Evolutionary conservation across 2,329 filamentous ascomycete species (phyloP), one percentile per base, ranked within the genome.

Genomic region (Botrytis elliptica): DNA sequence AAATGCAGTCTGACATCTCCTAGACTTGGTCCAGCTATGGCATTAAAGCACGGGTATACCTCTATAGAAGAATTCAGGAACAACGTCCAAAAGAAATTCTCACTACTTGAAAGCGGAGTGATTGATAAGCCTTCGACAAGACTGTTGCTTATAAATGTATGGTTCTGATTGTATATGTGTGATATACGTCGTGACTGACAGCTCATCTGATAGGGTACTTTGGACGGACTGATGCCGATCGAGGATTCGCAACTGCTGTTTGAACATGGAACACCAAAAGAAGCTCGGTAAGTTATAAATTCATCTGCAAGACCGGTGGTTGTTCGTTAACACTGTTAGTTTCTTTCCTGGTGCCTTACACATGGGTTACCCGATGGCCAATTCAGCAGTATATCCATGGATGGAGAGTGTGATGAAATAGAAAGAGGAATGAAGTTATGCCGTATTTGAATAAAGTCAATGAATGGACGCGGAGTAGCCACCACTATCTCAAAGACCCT

Each of bases 301-400:
- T 12, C 16, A 40, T 52, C 25, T 16, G 18, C 4, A 25, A 57
- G 20, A 22, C n/a, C 1, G 33, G 6, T 68, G 40, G 3, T 5
- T 40, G 33, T 10, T 62, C 29, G 33, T 63, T 76, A n/a, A 75
- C 25, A 60, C 7, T 40, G 2, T 42, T 52, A 79, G 83, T 38
- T 85, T 92, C 82, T 90, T 91, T 75, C 82, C 86, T 0, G 87
- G 87, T 0, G 83, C 88, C 46, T 79, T 90, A 75, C 90, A 92
- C 77, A 92, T 92, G 90, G 90, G 90, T 20, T 92, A 92, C 79
- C 90, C 90, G 7, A 80, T 85, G 78, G 88, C 88, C 0, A 90
- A 90, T 76, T 81, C 79, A 5, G 82, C 83, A 7, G 87, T 90
- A 38, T 90, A 89, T 79, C 87, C 88, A 1, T 90, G 88, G 88